A percentile compares a stretch with the other conserved stretches of the same genome.
These are phyloP conservation scores for Pochonia chlamydosporia DNA, from an alignment of 2,329 filamentous ascomycete genomes.

Conservation along the genomic window DNA sequence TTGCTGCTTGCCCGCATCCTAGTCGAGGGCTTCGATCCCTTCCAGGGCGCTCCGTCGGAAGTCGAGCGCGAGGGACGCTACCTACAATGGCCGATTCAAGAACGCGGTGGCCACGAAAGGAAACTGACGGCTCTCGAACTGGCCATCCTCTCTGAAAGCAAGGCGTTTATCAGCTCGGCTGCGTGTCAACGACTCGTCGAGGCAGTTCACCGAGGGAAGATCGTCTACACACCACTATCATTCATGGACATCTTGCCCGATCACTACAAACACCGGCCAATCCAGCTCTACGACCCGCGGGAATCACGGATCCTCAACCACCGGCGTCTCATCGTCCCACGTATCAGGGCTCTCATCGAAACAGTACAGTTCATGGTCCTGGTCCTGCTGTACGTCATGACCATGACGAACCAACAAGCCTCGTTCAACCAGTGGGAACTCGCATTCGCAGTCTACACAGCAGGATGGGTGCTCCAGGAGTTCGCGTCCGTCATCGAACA, in stretches of 20 bases:
- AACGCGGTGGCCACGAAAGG: constrained; percentile 35
- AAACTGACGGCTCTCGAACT: constrained; percentile 66
- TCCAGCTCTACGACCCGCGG: constrained; percentile 63
- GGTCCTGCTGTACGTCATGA: constrained; percentile 54
- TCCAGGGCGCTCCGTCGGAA: constrained; percentile 59
- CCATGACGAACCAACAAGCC: constrained; percentile 53
- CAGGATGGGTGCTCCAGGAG: constrained; percentile 64
- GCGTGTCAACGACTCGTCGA: constrained; percentile 66
- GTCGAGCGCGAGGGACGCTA: constrained; percentile 43
- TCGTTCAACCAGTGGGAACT: constrained; percentile 48
- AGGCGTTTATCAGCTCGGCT: constrained; percentile 58
- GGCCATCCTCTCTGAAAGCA: constrained; percentile 66
- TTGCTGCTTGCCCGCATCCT: constrained; percentile 62
- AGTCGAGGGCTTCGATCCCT: constrained; percentile 66
- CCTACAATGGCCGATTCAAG: constrained; percentile 32
- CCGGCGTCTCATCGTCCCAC: constrained; percentile 64
- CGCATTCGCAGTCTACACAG: constrained; percentile 56
- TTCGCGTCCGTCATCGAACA: constrained; percentile 62
- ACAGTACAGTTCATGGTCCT: constrained; percentile 60
- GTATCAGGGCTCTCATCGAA: constrained; percentile 61
- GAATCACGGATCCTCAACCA: constrained; percentile 64
- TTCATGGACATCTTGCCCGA: constrained; percentile 71
- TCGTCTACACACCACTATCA: constrained; percentile 64
- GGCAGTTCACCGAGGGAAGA: constrained; percentile 61
- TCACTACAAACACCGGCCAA: constrained; percentile 65